Conservation (phyloP, 1,139 yeast species). For the Saccharomyces hybrid region DNA sequence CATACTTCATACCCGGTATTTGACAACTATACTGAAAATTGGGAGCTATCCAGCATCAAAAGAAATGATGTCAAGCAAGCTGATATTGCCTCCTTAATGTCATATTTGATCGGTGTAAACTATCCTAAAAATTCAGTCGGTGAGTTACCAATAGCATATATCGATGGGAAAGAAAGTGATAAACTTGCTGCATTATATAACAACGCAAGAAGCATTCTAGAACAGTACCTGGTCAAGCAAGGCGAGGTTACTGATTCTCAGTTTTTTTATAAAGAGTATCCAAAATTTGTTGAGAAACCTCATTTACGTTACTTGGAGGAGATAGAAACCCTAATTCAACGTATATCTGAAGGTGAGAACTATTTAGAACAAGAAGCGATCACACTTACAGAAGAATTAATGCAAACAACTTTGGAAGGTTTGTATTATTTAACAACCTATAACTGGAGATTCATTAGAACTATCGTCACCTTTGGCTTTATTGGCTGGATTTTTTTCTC, state of each 20-base stretch:
- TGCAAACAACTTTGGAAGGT: constrained; percentile 64
- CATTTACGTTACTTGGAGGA: constrained; percentile 39
- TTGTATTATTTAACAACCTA: constrained; percentile 81
- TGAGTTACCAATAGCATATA: constrained; percentile 70
- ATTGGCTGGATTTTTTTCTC: constrained; percentile 92
- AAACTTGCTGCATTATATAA: constrained; percentile 69
- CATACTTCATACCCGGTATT: constrained; percentile 34
- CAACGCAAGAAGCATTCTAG: constrained; percentile 75
- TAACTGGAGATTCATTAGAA: constrained; percentile 75
- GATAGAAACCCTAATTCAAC: constrained; percentile 36
- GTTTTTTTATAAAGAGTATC: constrained; percentile 62
- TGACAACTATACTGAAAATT: constrained; percentile 54
- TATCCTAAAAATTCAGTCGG: constrained; percentile 96
- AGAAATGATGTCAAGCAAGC: constrained; percentile 94
- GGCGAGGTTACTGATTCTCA: constrained; percentile 60
- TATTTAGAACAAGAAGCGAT: constrained; percentile 44
- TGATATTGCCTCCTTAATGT: constrained; percentile 90
- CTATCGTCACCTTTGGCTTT: constrained; percentile 85
- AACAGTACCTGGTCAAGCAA: constrained; percentile 84
- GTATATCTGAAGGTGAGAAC: constrained; percentile 31
- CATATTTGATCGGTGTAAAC: constrained; percentile 79
- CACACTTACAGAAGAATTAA: constrained; percentile 57
- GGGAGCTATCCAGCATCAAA: constrained; percentile 65
- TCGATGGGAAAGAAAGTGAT: constrained; percentile 48
- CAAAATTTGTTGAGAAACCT: constrained; percentile 43